phyloP scores from a whole-genome alignment of 805 yeast species.

The Candida chilensis region DNA sequence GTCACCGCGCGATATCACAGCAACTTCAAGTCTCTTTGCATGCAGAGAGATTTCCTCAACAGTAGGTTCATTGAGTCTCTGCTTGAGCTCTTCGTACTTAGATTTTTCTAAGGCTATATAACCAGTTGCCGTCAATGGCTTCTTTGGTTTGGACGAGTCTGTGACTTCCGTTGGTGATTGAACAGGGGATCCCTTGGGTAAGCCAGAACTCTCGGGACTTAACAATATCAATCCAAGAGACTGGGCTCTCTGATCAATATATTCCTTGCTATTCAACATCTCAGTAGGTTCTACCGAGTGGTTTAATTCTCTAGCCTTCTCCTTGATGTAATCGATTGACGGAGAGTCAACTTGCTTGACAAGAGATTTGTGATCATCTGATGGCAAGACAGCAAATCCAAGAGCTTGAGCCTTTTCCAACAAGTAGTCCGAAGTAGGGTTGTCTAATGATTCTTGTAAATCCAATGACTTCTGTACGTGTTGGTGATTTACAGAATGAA shows the following conservation, averaged over 20 bases:
- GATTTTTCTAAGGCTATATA: background rate
- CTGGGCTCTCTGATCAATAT: no score
- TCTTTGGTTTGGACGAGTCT: no score
- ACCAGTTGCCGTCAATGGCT: no score
- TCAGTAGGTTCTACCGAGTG: no score
- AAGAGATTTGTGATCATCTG: slow-evolving; percentile 6
- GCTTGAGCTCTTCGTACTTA: slow-evolving; percentile 1
- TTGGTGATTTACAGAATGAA: no score
- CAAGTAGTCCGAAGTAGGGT: slow-evolving; percentile 12
- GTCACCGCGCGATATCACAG: background rate
- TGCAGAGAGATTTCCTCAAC: background rate
- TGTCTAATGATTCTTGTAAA: slow-evolving; percentile 1
- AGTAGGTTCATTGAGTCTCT: background rate
- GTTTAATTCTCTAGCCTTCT: no score
- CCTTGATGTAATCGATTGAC: slow-evolving; percentile 1
- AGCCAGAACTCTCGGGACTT: no score
- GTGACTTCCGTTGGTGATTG: no score
- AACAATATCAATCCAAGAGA: no score
- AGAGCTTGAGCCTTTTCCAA: slow-evolving; percentile 12
- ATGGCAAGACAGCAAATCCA: slow-evolving; percentile 10
- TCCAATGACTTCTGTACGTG: no score
- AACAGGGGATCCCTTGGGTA: no score
- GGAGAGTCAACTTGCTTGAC: slow-evolving; percentile 4
- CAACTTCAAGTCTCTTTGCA: background rate
- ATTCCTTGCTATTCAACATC: no score